Base-by-base conservation (phyloP, 805 yeast species). In the Saturnispora sekii region DNA sequence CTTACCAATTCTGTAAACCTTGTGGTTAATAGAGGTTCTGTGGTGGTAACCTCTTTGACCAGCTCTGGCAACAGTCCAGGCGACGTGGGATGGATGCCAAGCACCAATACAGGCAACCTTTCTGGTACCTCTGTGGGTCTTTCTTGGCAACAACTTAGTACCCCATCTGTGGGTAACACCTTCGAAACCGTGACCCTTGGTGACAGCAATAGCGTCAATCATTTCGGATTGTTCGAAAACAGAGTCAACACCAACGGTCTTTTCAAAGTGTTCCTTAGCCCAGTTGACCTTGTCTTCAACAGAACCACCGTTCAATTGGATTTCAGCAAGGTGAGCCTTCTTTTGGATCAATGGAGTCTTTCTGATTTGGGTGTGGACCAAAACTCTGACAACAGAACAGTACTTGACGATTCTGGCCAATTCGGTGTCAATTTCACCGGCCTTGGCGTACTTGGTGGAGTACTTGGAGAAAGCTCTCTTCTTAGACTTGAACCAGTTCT, bases 151-250 rank as follows among this genome's bases (percentile, higher is more conserved):
- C 82, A 84, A 89, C 89, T 89, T 94, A 84, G 98, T 93, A 72
- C 99, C 99, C 97, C 97, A 93, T 86, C 99, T 87, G 88, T 89
- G 96, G 79, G 99, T 93, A 67, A 90, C 97, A 89, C 99, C 99
- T 78, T 93, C 98, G 87, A 85, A 89, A 82, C 99, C 99, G 81
- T 93, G 96, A 93, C 99, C 99, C 82, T 85, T 90, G 84, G 98
- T 93, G 68, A 93, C 95, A 68, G 97, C 99, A 67, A 93, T 84
- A 66, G 86, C 97, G 66, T 93, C 99, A 64, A 93, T 81, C 83
- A 85, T 81, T 81, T 93, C 98, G 77, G 88, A 85, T 79, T 93
- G 95, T 81, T 90, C 98, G 70, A 93, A 84, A 65, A 93, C 97
- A 62, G 94, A 72, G 76, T 84, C 86, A 64, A 93, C 95, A 56